Evolutionary conservation across 2,329 filamentous ascomycete genomes (phyloP), one percentile per base, ranked within the genome.

Genomic region (Xylaria sp.): DNA sequence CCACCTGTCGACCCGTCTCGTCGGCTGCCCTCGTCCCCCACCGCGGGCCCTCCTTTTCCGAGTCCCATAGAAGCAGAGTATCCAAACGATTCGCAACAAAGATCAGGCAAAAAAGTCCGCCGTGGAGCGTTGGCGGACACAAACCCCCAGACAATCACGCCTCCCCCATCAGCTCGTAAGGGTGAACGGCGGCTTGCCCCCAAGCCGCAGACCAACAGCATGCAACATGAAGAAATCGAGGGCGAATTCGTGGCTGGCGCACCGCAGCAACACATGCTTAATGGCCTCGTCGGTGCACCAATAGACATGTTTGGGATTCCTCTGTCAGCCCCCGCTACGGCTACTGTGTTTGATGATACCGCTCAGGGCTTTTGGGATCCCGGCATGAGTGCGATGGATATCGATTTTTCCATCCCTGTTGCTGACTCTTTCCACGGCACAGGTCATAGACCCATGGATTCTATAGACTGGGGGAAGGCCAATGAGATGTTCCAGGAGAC

Each of bases 291-390:
- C 67, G 76, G 77, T 17, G 76, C 78, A 21, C 76, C 81, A 11
- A 78, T 78, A 56, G 85, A 88, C 67, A 78, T 88, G 73, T 88
- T 87, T 70, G 79, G 78, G 25, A 87, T 86, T 69, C 83, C 86
- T 27, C 78, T 88, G 73, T 85, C 86, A n/a, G 84, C 83, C 2
- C 82, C 85, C 19, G 80, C 80, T 31, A 79, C 79, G 2, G 79
- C 79, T 3, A 78, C 83, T 1, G 74, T 77, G 2, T 83, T 80
- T 65, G 71, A 72, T 7, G 76, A 79, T 54, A 72, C n/a, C n/a
- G n/a, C 77, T 10, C 77, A 78, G 49, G 67, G 73, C 37, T 88
- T 87, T 64, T 89, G 86, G 87, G 84, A 87, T 61, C 76, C 80
- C 3, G 80, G 83, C 61, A 83, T 87, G 80, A 73, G 72, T 40